Evolutionary conservation across 129 eudicot species (phyloP), one percentile per base, ranked within the genome.

Genomic region (Lonicera japonica): DNA sequence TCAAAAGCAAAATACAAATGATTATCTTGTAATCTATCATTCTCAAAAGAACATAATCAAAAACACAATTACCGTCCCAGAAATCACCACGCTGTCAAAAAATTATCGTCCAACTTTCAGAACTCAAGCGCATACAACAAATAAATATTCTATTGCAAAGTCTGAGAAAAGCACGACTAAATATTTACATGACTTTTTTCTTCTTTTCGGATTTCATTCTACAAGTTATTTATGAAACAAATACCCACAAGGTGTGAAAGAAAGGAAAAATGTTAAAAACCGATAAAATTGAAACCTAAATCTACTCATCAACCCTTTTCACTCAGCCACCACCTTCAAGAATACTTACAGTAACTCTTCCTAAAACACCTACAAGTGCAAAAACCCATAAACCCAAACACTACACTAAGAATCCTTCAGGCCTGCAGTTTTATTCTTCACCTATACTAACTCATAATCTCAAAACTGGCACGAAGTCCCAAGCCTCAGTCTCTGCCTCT

Each of bases 391-490:
- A 66, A 64, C 54, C 57, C 71, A 43, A 47, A 65, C 69, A 56
- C 75, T 68, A 53, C 58, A 57, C 68, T 66, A 69, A 25, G 3
- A 67, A 52, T 54, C 40, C 61, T 40, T 54, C 65, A 54, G 72
- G 63, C 76, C 71, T 54, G 46, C 75, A 68, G 40, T 70, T 73
- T 69, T 68, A 57, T 73, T 73, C 23, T 34, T 25, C 19, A 41
- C 25, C 73, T 54, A 20, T 66, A 83, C 77, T 60, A 60, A 60
- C 77, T 64, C 69, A 19, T 14, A 1, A 54, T 47, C 83, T 88
- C 90, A 92, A 92, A 92, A 92, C 95, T 83, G 86, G 89, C 98
- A 92, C 45, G 98, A 92, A 80, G 91, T 92, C 24, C 98, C 99
- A 24, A 92, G 77, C 50, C 50, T 43, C 50, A 43, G 96, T 41